A percentile compares a stretch with the other conserved stretches of the same genome.
Evolutionary conservation across 352 stramenopile species (phyloP).

Genomic region (Globisporangium paroecandrum): DNA sequence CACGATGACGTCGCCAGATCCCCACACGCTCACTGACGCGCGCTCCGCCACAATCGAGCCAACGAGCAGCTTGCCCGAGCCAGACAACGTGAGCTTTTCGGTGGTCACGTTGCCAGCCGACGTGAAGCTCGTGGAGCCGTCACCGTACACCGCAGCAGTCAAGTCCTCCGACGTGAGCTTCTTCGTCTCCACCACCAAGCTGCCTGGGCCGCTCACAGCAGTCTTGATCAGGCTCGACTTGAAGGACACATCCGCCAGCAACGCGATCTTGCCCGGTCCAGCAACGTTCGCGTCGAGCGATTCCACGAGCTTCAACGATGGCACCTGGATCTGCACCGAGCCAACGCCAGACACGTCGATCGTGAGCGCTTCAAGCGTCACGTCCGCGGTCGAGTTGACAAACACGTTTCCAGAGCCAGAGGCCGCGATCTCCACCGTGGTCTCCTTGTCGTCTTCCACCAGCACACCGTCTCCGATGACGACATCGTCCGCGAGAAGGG

Average conservation of each 20-base stretch:
- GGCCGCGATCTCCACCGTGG: constrained; percentile 40
- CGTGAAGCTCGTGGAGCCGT: constrained; percentile 37
- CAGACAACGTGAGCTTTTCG: constrained; percentile 46
- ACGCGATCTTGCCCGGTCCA: constrained; percentile 32
- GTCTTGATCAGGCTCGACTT: constrained; percentile 23
- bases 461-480: constrained; percentile 45
- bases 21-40: constrained; percentile 38
- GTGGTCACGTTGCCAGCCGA: constrained; percentile 38
- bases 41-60: constrained; percentile 40
- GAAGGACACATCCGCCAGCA: constrained; percentile 26
- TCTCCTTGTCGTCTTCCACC: constrained; percentile 28
- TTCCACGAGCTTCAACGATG: constrained; percentile 21
- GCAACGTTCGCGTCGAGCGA: constrained; percentile 38
- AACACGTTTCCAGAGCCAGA: constrained; percentile 40
- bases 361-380: constrained; percentile 28
- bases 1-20: constrained; percentile 35
- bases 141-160: constrained; percentile 44
- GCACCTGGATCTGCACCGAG: constrained; percentile 29
- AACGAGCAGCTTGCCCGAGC: constrained; percentile 36
- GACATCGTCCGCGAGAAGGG: constrained; percentile 33
- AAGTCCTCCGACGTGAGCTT: constrained; percentile 34
- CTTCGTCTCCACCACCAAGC: constrained; percentile 35
- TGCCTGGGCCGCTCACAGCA: constrained; percentile 29
- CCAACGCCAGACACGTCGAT: constrained; percentile 36
- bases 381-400: constrained; percentile 27